A percentile compares a stretch with the other conserved stretches of the same genome.
These are phyloP conservation scores for Simplicillium aogashimaense DNA, from an alignment of 2,329 filamentous ascomycete genomes.

Conservation along the genomic window DNA sequence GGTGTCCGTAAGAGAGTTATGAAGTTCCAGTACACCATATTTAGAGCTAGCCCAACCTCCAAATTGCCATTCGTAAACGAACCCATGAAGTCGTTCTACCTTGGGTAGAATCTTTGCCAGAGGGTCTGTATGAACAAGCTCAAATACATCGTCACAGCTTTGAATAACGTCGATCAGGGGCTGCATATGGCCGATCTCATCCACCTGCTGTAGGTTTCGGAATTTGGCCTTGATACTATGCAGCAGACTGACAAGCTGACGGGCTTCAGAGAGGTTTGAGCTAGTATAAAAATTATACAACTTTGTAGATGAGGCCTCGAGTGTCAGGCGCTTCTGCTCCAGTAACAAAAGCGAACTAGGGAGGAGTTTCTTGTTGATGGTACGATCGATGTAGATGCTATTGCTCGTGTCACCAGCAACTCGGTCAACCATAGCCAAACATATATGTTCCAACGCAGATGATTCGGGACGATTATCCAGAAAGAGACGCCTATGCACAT, in stretches of 20 bases:
- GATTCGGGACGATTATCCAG: slow-evolving; percentile 27
- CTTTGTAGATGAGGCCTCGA: slow-evolving; percentile 24
- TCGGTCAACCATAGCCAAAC: slow-evolving; percentile 30
- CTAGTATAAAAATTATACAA: slow-evolving; percentile 86
- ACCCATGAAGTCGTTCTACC: slow-evolving; percentile 76
- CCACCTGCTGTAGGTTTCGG: slow-evolving; percentile 54
- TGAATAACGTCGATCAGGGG: slow-evolving; percentile 67
- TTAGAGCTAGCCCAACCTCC: slow-evolving; percentile 74
- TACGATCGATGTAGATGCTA: slow-evolving; percentile 18
- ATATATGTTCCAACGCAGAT: slow-evolving; percentile 33
- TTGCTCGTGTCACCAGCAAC: slow-evolving; percentile 18
- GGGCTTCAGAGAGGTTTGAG: slow-evolving; percentile 64
- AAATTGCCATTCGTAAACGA: slow-evolving; percentile 88
- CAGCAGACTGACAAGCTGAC: slow-evolving; percentile 61
- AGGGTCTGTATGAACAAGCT: slow-evolving; percentile 70
- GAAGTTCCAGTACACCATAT: slow-evolving; percentile 58
- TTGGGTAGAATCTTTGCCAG: slow-evolving; percentile 78
- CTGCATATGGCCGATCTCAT: slow-evolving; percentile 63
- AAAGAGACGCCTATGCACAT: slow-evolving; percentile 48
- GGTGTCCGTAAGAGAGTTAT: slow-evolving; percentile 68
- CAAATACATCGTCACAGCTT: slow-evolving; percentile 65
- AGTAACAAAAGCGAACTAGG: slow-evolving; percentile 57
- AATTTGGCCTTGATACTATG: slow-evolving; percentile 64
- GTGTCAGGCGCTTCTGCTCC: slow-evolving; percentile 43
- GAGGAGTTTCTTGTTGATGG: slow-evolving; percentile 46